Evolutionary conservation across 2,329 filamentous ascomycete genomes (phyloP).

Genomic region (Fusarium verrucosum): DNA sequence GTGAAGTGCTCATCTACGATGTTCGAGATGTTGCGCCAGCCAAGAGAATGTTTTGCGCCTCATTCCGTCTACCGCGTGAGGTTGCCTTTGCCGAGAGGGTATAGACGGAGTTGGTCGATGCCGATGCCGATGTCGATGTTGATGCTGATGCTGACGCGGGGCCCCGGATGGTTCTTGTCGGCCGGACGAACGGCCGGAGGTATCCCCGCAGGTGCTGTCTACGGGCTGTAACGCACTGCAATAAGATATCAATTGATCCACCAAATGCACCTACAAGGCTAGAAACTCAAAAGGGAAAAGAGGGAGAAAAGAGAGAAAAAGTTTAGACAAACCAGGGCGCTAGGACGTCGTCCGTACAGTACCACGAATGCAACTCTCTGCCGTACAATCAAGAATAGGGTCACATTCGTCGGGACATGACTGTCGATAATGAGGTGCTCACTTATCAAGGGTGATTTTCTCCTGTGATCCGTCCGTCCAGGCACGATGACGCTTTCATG

Average conservation of each 20-base stretch:
- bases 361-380: slow-evolving; percentile 21
- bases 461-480: slow-evolving; percentile 16
- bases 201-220: too few relatives aligned
- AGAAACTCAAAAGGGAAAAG: slow-evolving; percentile 7
- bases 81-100: slow-evolving; percentile 75
- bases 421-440: slow-evolving; percentile 17
- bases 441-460: slow-evolving; percentile 24
- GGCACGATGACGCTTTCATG: slow-evolving; percentile 38
- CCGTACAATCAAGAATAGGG: slow-evolving; percentile 21
- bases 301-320: too few relatives aligned
- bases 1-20: slow-evolving; percentile 67
- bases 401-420: slow-evolving; percentile 20
- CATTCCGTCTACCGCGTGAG: slow-evolving; percentile 82
- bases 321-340: slow-evolving; percentile 11
- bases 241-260: slow-evolving; percentile 11
- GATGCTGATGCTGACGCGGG: slow-evolving; percentile 30
- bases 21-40: slow-evolving; percentile 91
- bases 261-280: slow-evolving; percentile 9
- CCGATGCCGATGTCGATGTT: slow-evolving; percentile 10
- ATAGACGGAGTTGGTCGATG: slow-evolving; percentile 24
- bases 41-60: slow-evolving; percentile 97
- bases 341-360: too few relatives aligned
- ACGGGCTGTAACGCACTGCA: slow-evolving; percentile 7
- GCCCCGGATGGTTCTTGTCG: slow-evolving; percentile 10
- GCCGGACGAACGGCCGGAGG: slow-evolving; percentile 28